Percentiles rank a stretch among this genome's conserved stretches.
Conservation (phyloP, 2,329 filamentous ascomycete genomes). For the Colletotrichum viniferum region DNA sequence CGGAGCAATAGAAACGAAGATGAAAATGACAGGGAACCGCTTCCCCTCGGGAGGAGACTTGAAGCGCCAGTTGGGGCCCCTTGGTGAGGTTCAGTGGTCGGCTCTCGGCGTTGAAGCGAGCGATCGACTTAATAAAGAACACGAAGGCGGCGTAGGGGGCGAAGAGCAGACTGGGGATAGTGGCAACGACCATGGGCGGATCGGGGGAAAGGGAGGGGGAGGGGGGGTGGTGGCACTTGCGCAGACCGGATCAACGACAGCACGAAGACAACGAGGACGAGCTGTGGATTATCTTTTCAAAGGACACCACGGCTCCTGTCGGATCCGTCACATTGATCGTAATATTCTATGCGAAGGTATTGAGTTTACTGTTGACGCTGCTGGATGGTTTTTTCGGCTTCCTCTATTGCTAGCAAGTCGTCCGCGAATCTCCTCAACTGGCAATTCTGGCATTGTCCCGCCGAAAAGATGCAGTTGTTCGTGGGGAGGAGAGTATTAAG, state of each 20-base stretch:
- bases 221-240: background rate
- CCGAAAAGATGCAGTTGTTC: background rate
- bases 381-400: background rate
- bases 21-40: too few relatives aligned
- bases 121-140: slow-evolving; percentile 76
- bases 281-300: background rate
- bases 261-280: background rate
- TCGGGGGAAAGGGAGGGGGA: slow-evolving; percentile 45
- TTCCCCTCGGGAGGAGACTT: slow-evolving; percentile 52
- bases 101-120: slow-evolving; percentile 74
- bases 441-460: background rate
- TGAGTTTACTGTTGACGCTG: background rate
- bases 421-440: background rate
- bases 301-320: background rate
- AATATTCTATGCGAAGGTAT: background rate
- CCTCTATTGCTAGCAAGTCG: background rate
- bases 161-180: slow-evolving; percentile 77
- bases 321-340: background rate
- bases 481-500: background rate
- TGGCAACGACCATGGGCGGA: slow-evolving; percentile 66
- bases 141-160: slow-evolving; percentile 89
- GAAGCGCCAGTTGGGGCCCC: slow-evolving; percentile 70
- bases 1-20: too few relatives aligned
- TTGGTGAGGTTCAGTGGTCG: slow-evolving; percentile 64
- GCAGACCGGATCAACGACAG: background rate